phyloP scores from a whole-genome alignment of 2,329 filamentous ascomycete species.

The Arthrobotrys conoides region DNA sequence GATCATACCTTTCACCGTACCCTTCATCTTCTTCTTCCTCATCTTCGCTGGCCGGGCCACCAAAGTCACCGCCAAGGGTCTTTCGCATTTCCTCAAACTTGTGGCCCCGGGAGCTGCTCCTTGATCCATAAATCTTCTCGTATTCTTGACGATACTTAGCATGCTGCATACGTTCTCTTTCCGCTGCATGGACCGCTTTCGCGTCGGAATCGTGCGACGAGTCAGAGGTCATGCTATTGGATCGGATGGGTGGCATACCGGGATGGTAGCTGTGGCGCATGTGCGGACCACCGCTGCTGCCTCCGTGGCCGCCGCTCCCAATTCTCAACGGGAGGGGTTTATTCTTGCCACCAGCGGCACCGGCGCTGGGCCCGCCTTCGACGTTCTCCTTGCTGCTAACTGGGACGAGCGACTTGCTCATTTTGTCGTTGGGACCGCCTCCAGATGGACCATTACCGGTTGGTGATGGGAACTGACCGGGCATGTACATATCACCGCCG shows the following conservation, averaged over 20 bases:
- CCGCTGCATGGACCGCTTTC: constrained; percentile 55
- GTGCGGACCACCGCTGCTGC: constrained; percentile 43
- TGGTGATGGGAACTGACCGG: constrained; percentile 57
- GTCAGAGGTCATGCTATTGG: constrained; percentile 59
- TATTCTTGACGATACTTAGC: constrained; percentile 59
- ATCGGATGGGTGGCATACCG: constrained; percentile 59
- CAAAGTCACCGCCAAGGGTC: constrained; percentile 53
- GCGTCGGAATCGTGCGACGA: constrained; percentile 60
- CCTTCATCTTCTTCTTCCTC: constrained; percentile 53
- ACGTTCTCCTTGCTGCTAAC: constrained; percentile 58
- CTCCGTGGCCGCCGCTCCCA: constrained; percentile 34
- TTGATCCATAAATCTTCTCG: constrained; percentile 55
- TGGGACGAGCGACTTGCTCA: constrained; percentile 56
- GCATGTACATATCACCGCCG: constrained; percentile 58
- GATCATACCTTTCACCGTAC: constrained; percentile 55
- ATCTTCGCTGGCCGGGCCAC: constrained; percentile 51
- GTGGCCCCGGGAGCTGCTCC: constrained; percentile 50
- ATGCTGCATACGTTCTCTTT: constrained; percentile 56
- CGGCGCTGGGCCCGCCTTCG: constrained; percentile 28
- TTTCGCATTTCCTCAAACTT: constrained; percentile 59
- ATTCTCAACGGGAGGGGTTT: constrained; percentile 51
- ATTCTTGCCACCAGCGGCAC: constrained; percentile 37
- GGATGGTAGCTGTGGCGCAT: constrained; percentile 61
- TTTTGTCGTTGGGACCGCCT: constrained; percentile 39
- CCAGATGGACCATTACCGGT: constrained; percentile 39